Evolutionary conservation across 768 basidiomycete genomes (phyloP), one percentile per base, ranked within the genome.

Genomic region (Lactarius hatsudake): DNA sequence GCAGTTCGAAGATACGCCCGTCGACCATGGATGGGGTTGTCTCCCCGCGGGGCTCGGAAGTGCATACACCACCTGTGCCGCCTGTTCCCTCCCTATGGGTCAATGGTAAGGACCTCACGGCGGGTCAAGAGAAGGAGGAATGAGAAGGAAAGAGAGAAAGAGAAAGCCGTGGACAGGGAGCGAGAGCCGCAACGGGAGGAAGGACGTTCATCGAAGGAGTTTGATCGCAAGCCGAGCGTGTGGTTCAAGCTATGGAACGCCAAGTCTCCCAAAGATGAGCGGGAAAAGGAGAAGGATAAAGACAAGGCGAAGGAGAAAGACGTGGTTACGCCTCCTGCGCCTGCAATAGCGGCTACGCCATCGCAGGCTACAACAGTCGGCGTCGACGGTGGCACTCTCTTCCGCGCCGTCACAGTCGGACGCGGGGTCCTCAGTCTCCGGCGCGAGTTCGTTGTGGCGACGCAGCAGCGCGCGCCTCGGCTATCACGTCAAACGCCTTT

Each of bases 211-310:
- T 74, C 67, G 30, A 72, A 66, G 36, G 70, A 82, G 71, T 70
- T 79, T 71, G 81, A 79, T 53, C 79, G 79, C 63, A 82, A 82
- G 70, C 69, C 78, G 18, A 78, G 79, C 43, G 69, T 72, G 4
- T 87, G 86, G 85, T 86, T 85, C 70, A 83, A 82, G 73, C 80
- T 84, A 61, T 86, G 82, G 74, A 85, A 82, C 71, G 73, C 83
- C 65, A 69, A 65, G 51, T 55, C 59, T 20, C 12, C 62, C 48
- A 68, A 56, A 30, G 67, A 68, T 12, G 67, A 64, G 43, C 67
- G 67, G 17, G 67, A 69, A 32, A 65, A 57, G 23, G 64, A 69
- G 32, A 69, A 58, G 32, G 70, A 70, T 30, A 70, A 62, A n/a
- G 66, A 70, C 38, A 70, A 68, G 54, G 42, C 3, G 45, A 67